Base-by-base conservation (phyloP, 495 filamentous ascomycete species). In the Cudoniella acicularis region DNA sequence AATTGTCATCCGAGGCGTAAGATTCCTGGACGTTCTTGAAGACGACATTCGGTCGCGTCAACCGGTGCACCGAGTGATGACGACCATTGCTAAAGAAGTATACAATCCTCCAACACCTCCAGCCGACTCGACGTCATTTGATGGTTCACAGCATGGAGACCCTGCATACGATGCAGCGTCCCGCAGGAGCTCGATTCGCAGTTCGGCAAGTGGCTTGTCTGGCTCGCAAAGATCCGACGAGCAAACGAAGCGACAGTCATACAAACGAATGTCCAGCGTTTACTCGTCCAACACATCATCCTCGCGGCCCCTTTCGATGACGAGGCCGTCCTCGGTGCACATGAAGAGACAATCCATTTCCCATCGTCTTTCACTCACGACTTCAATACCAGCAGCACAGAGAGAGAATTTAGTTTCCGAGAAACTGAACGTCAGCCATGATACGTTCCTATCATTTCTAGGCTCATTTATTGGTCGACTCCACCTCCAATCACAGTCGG, bases 391-490 rank as follows among this genome's bases (percentile, higher is more conserved):
- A 41, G 50, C 67, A 68, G 56, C 77, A 75, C 52, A 65, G 20
- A 52, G 66, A 30, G 49, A 58, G 23, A 81, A 81, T 41, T 69
- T 83, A 22, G 75, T 82, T 55, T 82, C 79, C 47, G 77, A 78
- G 63, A 87, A 86, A 60, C 81, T 98, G 27, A 85, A 82, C 60
- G 75, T 79, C 41, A 84, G 86, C 26, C 92, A 96, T 71, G 92
- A 98, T 72, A 78, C 79, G 13, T 95, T 97, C 69, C 79, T 98
- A 30, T 91, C 92, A 25, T 86, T 88, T 64, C 81, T 98, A 47
- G 92, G 89, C 41, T 91, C 88, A 10, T 96, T 97, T 67, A 92
- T 96, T 72, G 94, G 95, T 13, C 79, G 81, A n/a, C 76, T 96
- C 26, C 90, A 96, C 63, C 80, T 96, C 54, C 90, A 96, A 67